phyloP scores from a whole-genome alignment of 805 yeast genomes.

The Torulaspora gathmanii region DNA sequence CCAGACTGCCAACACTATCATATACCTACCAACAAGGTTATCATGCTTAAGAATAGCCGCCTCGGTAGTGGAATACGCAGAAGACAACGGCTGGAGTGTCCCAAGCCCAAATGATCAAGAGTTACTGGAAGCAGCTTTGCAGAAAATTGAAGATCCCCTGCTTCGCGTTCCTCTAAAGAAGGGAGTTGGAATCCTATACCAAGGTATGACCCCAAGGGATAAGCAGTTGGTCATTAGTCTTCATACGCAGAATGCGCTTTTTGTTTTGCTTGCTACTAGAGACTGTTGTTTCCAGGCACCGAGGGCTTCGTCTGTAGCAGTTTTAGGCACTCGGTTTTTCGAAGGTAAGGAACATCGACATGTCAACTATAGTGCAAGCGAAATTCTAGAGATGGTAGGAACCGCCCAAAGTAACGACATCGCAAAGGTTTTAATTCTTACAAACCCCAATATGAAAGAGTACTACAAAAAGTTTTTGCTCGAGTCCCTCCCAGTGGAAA shows the following conservation, averaged over 20 bases:
- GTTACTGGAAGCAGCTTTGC: conserved; percentile 38
- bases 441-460: conserved; percentile 49
- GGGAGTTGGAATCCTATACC: conserved; percentile 65
- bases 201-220: conserved; percentile 55
- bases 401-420: conserved; percentile 34
- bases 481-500: conserved; percentile 80
- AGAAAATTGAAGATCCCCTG: conserved; percentile 44
- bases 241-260: conserved; percentile 46
- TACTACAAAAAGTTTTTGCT: conserved; percentile 68
- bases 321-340: conserved; percentile 65
- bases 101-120: conserved; percentile 29
- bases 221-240: conserved; percentile 50
- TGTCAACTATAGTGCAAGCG: conserved; percentile 62
- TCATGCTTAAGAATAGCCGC: conserved; percentile 50
- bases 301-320: conserved; percentile 48
- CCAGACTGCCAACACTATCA: conserved; percentile 38
- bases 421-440: conserved; percentile 50
- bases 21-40: conserved; percentile 56
- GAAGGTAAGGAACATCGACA: conserved; percentile 72
- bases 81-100: conserved; percentile 39
- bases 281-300: conserved; percentile 53
- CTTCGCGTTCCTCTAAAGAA: conserved; percentile 42
- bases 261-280: conserved; percentile 55
- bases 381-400: conserved; percentile 62
- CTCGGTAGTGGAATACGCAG: conserved; percentile 41